phyloP scores from a whole-genome alignment of 78 protist species.

The Dictyostelium firmibasis region DNA sequence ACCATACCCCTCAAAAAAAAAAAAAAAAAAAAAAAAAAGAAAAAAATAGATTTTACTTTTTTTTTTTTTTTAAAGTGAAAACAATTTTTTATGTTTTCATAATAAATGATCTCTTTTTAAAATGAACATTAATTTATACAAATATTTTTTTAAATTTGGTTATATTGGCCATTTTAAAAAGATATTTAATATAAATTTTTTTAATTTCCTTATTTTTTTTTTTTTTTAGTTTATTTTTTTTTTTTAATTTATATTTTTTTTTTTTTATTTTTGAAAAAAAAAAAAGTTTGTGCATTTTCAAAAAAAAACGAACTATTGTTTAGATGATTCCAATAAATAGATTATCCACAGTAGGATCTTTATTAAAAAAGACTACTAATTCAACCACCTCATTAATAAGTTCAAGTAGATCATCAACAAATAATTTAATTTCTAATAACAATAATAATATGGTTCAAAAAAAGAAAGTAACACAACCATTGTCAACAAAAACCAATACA shows the following conservation, averaged over 20 bases:
- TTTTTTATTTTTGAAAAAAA: neutral
- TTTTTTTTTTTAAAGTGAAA: too few species aligned
- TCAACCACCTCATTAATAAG: neutral
- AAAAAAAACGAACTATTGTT: neutral
- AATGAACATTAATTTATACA: too few species aligned
- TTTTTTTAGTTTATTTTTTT: neutral
- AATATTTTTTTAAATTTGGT: too few species aligned
- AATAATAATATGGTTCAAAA: neutral
- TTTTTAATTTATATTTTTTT: neutral
- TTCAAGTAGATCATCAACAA: neutral
- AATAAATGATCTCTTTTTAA: too few species aligned
- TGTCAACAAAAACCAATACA: neutral
- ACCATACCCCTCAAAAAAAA: too few species aligned
- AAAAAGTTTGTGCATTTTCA: neutral
- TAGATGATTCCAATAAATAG: neutral
- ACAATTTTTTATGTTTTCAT: too few species aligned
- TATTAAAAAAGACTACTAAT: constrained; percentile 7
- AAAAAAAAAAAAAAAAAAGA: too few species aligned
- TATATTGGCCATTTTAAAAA: too few species aligned
- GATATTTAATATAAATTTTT: too few species aligned
- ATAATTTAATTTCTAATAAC: neutral
- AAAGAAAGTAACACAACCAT: neutral
- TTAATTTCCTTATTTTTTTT: neutral
- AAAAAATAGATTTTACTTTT: too few species aligned
- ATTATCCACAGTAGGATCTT: constrained; percentile 8